Percentiles rank a stretch among this genome's conserved stretches.
These are phyloP conservation scores for Berberis vulgaris DNA, from an alignment of 164 flowering plant genomes.

Conservation along the genomic window DNA sequence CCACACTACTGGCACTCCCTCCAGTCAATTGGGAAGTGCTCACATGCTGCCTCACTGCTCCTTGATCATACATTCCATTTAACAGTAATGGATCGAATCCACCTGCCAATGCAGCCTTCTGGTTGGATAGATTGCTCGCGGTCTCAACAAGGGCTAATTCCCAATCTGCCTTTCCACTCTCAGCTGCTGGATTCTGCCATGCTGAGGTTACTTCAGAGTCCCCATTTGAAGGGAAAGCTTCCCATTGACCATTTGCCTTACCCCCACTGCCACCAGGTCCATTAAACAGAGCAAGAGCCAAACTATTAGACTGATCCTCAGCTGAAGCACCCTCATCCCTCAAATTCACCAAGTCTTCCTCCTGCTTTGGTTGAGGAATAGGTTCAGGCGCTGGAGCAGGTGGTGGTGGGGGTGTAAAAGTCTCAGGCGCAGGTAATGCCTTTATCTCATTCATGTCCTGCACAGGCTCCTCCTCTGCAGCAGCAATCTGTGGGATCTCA, in stretches of 20 bases:
- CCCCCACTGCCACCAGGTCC: conserved; percentile 21
- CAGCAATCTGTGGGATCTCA: conserved; percentile 6
- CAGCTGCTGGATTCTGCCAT: conserved; percentile 68
- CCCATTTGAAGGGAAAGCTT: conserved; percentile 41
- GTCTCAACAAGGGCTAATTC: conserved; percentile 71
- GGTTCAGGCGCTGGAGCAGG: conserved; percentile 25
- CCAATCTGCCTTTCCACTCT: conserved; percentile 71
- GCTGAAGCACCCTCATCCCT: conserved; percentile 46
- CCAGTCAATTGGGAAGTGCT: conserved; percentile 39
- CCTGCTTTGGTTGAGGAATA: conserved; percentile 24
- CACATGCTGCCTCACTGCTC: conserved; percentile 51
- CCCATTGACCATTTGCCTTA: conserved; percentile 46
- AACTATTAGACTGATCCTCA: conserved; percentile 55
- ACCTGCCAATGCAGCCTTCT: conserved; percentile 53
- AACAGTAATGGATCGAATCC: conserved; percentile 63
- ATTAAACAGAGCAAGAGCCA: conserved; percentile 64
- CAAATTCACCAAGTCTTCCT: conserved; percentile 50
- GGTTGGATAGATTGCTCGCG: conserved; percentile 51
- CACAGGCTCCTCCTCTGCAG: conserved; percentile 21
- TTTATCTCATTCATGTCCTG: conserved; percentile 55
- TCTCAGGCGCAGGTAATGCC: conserved; percentile 67
- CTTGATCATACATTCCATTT: conserved; percentile 78
- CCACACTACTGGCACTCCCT: conserved; percentile 70
- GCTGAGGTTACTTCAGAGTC: conserved; percentile 54
- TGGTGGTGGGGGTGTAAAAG: conserved; percentile 30